Evolutionary conservation across 139 green algal genomes (phyloP), one percentile per base, ranked within the genome.

Genomic region (Mesotaenium endlicherianum): DNA sequence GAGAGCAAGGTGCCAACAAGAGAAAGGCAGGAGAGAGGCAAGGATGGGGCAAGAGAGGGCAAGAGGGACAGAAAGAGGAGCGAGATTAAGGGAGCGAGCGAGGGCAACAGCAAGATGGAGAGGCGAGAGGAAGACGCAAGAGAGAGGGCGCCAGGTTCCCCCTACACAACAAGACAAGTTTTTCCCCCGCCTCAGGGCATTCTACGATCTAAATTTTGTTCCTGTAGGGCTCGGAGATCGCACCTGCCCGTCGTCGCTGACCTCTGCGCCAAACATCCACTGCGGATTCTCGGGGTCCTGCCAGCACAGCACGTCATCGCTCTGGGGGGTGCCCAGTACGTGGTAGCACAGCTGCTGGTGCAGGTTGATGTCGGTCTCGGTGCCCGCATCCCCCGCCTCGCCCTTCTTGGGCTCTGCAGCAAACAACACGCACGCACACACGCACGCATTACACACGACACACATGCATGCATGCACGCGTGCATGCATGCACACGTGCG

Each of bases 271-370:
- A 44, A 92, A 87, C 90, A 97, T 95, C 88, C 91, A 94, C 17
- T 87, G 81, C 0, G 92, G 92, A 26, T 94, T 47, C 0, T 93
- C 89, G 26, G 50, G 50, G 17, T n/a, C 39, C 44, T 79, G 41
- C 36, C 49, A 88, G 75, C 83, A 88, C 30, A 86, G 58, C 40
- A 71, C 58, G 49, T 97, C 95, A 31, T 93, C 36, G 0, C 49
- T 42, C 90, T 97, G 94, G 5, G 85, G 75, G 0, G 80, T 92
- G 36, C 94, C 95, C 36, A 97, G 71, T 47, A 91, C 84, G 86
- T 98, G 95, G 87, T 97, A 98, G 81, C 79, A 93, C 20, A 98
- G 87, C 88, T 91, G 81, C 89, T 87, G 81, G 70, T 95, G 90
- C 6, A 89, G 80, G 81, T 92, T 93, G 71, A 69, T 87, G 80